These are phyloP conservation scores for Kandelia obovata DNA, from an alignment of 345 rosid genomes.

Conservation along the genomic window DNA sequence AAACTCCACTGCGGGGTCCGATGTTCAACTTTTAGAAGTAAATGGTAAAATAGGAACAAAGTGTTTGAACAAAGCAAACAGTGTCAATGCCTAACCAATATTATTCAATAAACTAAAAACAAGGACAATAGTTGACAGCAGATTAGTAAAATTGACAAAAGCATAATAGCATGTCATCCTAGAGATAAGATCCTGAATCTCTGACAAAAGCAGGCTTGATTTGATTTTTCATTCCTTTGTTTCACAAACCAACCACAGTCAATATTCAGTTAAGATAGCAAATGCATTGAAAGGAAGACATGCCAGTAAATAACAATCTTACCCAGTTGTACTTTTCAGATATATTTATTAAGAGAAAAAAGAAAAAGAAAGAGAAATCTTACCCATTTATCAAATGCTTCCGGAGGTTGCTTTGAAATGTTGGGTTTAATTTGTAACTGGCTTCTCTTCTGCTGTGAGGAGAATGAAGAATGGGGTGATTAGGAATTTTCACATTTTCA, in stretches of 20 bases:
- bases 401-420: slow-evolving; percentile 72
- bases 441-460: slow-evolving; percentile 62
- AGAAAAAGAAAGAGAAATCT: slow-evolving; percentile 3
- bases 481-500: not conserved
- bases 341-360: too few relatives aligned
- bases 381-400: slow-evolving; percentile 74
- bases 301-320: not conserved
- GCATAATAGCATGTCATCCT: not conserved
- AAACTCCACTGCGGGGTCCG: slow-evolving; percentile 59
- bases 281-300: not conserved
- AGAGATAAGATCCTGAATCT: not conserved
- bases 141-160: not conserved
- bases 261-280: not conserved
- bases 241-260: not conserved
- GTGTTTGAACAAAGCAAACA: not conserved
- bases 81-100: slow-evolving; percentile 12
- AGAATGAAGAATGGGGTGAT: not conserved
- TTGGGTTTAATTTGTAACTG: slow-evolving; percentile 61
- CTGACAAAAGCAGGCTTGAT: not conserved
- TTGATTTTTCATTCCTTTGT: not conserved
- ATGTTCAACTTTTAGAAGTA: slow-evolving; percentile 2
- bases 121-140: not conserved
- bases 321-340: too few relatives aligned
- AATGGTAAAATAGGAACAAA: not conserved
- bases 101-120: not conserved